Conservation (phyloP, 306 rosid species). For the Pueraria montana region DNA sequence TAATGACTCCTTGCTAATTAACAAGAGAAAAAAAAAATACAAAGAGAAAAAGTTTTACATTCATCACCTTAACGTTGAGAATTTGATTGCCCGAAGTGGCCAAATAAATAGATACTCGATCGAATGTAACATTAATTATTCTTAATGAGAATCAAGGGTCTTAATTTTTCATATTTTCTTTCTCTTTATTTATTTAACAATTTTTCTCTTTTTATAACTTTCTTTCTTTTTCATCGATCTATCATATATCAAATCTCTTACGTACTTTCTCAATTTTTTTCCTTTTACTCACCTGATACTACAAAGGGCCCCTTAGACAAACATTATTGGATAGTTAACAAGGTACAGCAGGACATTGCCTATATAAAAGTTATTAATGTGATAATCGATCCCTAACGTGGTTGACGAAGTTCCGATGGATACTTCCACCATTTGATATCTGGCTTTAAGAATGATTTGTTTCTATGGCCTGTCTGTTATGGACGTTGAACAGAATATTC, state of each 20-base stretch:
- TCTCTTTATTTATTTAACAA: neutral
- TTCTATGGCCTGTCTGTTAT: neutral
- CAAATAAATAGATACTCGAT: neutral
- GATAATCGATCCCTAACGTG: neutral
- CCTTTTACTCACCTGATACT: neutral
- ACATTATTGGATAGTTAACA: neutral
- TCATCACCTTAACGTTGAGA: neutral
- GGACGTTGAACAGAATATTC: neutral
- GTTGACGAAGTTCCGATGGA: neutral
- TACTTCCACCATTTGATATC: neutral
- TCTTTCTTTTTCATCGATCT: neutral
- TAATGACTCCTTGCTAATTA: neutral
- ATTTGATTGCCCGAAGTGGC: neutral
- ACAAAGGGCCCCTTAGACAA: neutral
- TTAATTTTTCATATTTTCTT: neutral
- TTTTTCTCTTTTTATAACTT: neutral
- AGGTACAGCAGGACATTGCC: neutral
- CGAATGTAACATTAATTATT: no score
- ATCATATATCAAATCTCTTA: neutral
- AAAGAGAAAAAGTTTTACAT: neutral
- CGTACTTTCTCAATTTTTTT: neutral
- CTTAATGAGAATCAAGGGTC: no score
- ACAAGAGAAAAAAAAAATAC: neutral
- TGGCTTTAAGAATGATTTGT: neutral
- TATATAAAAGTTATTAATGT: neutral